Base-by-base conservation (phyloP, 179 eudicot genomes). In the Camellia oleifera region DNA sequence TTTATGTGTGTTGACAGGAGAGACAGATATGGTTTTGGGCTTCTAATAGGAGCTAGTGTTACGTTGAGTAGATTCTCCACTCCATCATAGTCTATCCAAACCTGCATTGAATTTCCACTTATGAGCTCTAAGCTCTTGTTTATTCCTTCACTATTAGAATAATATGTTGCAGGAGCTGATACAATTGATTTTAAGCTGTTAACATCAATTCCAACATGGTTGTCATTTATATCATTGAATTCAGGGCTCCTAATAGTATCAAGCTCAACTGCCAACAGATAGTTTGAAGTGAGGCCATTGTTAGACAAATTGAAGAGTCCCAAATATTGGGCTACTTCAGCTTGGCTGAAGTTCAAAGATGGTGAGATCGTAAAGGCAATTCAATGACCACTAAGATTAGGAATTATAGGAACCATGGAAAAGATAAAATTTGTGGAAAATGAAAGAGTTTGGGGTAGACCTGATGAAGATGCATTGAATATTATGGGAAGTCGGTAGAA, bases 131-230 rank as follows among this genome's bases (percentile, higher is more conserved):
- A 42, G 67, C 40, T 42, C 11, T 8, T 18, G 17, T 17, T 58
- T 4, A 1, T 17, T 0, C 42, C 17, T n/a, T 75, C 17, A 0
- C 4, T n/a, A 0, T 42, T 23, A 9, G 77, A 42, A 18, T 40
- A 75, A 60, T 60, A 75, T 1, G 2, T 4, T 0, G 15, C 67
- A 0, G 77, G 26, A 4, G 67, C 54, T 2, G 77, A 42, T 4
- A 11, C 68, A 0, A 3, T 9, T 0, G 77, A 75, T 4, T 0
- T 4, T 3, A 75, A 58, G 42, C 40, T 44, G 40, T 75, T 75
- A 2, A 75, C 54, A 45, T 88, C 89, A 7, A 86, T 72, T 2
- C 86, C 91, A 8, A 86, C 89, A 75, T 86, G 91, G 81, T 86
- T 88, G 63, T 66, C 77, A 40, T 86, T 67, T 4, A 61, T 78